These are phyloP conservation scores for Sporothrix schenckii DNA, from an alignment of 2,329 filamentous ascomycete species.

Conservation along the genomic window DNA sequence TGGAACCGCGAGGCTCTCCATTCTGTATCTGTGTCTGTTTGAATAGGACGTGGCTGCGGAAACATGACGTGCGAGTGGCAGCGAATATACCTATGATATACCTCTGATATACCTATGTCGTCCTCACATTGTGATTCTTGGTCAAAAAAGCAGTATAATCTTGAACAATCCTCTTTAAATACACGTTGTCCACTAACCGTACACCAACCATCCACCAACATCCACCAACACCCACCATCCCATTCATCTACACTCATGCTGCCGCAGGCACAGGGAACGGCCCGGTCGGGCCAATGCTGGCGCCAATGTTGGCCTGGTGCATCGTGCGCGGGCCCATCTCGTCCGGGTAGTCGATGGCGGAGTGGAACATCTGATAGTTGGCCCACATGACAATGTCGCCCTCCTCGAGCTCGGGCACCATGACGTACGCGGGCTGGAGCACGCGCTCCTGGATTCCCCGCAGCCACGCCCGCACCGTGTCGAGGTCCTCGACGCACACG, in stretches of 20 bases:
- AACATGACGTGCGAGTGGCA: no score
- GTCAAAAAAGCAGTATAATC: no score
- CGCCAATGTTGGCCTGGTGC: constrained; percentile 49
- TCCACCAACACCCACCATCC: no score
- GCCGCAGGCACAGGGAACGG: constrained; percentile 20
- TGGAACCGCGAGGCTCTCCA: constrained; percentile 26
- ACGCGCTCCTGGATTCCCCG: constrained; percentile 47
- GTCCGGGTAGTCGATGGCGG: constrained; percentile 50
- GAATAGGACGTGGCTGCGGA: no score
- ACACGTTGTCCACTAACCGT: no score
- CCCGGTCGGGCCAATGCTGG: constrained; percentile 31
- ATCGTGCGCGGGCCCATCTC: constrained; percentile 48
- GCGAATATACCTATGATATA: no score
- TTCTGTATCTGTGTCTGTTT: neutral
- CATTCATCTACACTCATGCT: neutral
- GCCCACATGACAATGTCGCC: constrained; percentile 52
- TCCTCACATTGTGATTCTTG: no score
- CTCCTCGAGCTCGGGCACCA: constrained; percentile 46
- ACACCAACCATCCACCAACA: no score
- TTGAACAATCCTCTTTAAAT: no score
- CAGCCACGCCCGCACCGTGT: constrained; percentile 45
- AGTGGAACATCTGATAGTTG: constrained; percentile 50
- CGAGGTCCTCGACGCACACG: constrained; percentile 45
- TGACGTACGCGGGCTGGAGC: constrained; percentile 49
- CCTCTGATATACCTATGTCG: no score